Base-by-base conservation (phyloP, 768 basidiomycete genomes). In the Neoboletus magnificus region DNA sequence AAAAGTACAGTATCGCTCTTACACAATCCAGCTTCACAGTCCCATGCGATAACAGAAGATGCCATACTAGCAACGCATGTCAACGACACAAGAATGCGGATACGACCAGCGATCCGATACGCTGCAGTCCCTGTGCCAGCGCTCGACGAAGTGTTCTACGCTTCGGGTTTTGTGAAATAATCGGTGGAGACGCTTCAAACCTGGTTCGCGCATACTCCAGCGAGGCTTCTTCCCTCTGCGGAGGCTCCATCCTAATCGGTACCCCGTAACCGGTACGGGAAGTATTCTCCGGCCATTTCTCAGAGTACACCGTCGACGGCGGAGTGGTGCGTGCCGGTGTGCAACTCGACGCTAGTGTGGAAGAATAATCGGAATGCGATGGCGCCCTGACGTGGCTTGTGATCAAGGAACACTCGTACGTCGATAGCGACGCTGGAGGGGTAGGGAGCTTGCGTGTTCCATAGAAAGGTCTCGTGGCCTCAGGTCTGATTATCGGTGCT, bases 371-470 rank as follows among this genome's bases (percentile, higher is more conserved):
- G 16, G 58, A 60, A 50, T 62, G 59, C 12, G 68, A 65, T 37
- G 57, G 56, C 22, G 57, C 57, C 48, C 61, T 56, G 4, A 45
- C 54, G 27, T 64, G 67, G 47, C 52, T 48, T 22, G 55, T 50
- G n/a, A 33, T 32, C 25, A 37, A 41, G 30, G 62, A 50, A 43
- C 40, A 50, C n/a, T 72, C 71, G 48, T 71, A 59, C 7, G 62
- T 71, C 46, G 53, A 62, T 45, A 61, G 49, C 15, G 62, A 66
- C 30, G 67, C 46, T 22, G 70, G 70, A 6, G 71, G 70, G 4
- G 68, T 71, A 47, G 71, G 68, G 18, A 73, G 66, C 55, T 66
- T 70, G 54, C 70, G 70, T 18, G 65, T 63, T 41, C 60, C 52
- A 59, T 56, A 59, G 16, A 62, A 60, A 16, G 62, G 55, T 52